phyloP scores from a whole-genome alignment of 441 rosid genomes.

The Pelargonium australe region DNA sequence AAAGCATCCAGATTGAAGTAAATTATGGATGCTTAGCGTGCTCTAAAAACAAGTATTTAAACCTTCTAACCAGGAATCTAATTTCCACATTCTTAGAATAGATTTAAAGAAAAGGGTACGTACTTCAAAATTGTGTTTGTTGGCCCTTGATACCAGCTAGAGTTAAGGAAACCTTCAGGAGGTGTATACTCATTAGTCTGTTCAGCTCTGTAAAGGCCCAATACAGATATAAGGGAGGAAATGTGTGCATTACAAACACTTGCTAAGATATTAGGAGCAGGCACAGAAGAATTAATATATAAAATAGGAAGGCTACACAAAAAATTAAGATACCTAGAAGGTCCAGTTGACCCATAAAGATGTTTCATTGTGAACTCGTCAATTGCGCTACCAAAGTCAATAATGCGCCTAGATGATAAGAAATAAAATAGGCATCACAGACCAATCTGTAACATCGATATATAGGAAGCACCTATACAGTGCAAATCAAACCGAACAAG shows the following conservation, averaged over 20 bases:
- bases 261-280: constrained; percentile 14
- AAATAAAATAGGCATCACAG: constrained; percentile 20
- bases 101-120: constrained; percentile 20
- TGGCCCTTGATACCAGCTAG: constrained; percentile 75
- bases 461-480: too few species aligned
- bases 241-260: constrained; percentile 13
- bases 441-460: neutral
- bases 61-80: constrained; percentile 4
- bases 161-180: constrained; percentile 84
- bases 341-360: constrained; percentile 77
- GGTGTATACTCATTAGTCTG: constrained; percentile 90
- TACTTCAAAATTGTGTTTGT: constrained; percentile 54
- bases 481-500: too few species aligned
- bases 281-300: constrained; percentile 11
- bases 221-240: constrained; percentile 12
- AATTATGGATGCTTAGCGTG: constrained; percentile 3
- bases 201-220: constrained; percentile 57
- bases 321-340: constrained; percentile 63
- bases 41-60: constrained; percentile 1
- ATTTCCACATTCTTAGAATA: neutral
- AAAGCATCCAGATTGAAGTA: neutral
- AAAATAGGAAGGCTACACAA: constrained; percentile 11
- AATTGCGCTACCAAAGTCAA: constrained; percentile 95
- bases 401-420: constrained; percentile 61
- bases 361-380: constrained; percentile 83